These are phyloP conservation scores for Arthrobotrys iridis DNA, from an alignment of 2,329 filamentous ascomycete genomes.

Conservation along the genomic window DNA sequence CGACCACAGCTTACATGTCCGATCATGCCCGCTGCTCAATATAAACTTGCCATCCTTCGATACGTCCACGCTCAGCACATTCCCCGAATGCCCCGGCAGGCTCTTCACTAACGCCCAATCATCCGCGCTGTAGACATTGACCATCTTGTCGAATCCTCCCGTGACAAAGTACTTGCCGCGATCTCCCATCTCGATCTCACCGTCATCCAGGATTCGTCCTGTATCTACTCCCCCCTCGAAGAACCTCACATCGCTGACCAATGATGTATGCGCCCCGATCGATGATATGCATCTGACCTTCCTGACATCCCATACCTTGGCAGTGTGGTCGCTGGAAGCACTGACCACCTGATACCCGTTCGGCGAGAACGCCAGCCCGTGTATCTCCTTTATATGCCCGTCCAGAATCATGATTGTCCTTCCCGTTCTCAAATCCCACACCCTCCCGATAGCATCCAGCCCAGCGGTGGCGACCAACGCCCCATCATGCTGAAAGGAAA, in stretches of 20 bases:
- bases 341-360: slow-evolving; percentile 94
- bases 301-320: slow-evolving; percentile 97
- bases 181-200: slow-evolving; percentile 75
- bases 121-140: slow-evolving; percentile 95
- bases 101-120: slow-evolving; percentile 93
- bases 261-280: slow-evolving; percentile 88
- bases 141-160: slow-evolving; percentile 90
- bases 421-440: slow-evolving; percentile 94
- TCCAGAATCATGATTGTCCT: slow-evolving; percentile 96
- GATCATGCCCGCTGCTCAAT: slow-evolving; percentile 90
- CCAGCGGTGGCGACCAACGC: slow-evolving; percentile 91
- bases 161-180: slow-evolving; percentile 88
- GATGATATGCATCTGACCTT: slow-evolving; percentile 84
- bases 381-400: slow-evolving; percentile 91
- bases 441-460: slow-evolving; percentile 89
- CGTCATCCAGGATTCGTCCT: slow-evolving; percentile 66
- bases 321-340: slow-evolving; percentile 90
- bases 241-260: slow-evolving; percentile 93
- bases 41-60: slow-evolving; percentile 90
- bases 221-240: slow-evolving; percentile 73
- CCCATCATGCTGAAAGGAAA: slow-evolving; percentile 90
- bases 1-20: slow-evolving; percentile 96
- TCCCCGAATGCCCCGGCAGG: slow-evolving; percentile 87
- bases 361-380: slow-evolving; percentile 88
- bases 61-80: slow-evolving; percentile 89